Conservation (phyloP, 768 basidiomycete species). For the Tephrocybe sp. region DNA sequence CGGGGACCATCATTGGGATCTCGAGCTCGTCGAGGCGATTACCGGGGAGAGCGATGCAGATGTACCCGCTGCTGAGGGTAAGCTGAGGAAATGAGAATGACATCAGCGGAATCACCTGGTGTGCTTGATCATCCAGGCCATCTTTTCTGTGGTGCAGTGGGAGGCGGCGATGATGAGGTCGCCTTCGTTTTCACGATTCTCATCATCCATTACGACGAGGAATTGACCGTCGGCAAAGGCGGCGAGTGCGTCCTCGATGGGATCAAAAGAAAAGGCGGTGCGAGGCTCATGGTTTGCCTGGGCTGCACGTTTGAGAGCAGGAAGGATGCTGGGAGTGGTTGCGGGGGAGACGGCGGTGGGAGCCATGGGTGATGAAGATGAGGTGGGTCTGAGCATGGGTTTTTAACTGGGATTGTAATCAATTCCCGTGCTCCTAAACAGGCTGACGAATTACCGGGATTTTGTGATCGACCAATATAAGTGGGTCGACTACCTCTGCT, state of each 20-base stretch:
- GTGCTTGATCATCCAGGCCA: conserved; percentile 99
- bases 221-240: conserved; percentile 84
- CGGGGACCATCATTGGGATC: conserved; percentile 92
- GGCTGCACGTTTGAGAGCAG: conserved; percentile 25
- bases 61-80: conserved; percentile 70
- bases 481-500: not conserved
- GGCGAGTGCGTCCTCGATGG: conserved; percentile 73
- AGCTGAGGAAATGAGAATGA: not conserved
- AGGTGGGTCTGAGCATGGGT: conserved; percentile 3
- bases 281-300: conserved; percentile 27
- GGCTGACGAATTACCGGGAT: conserved; percentile 4
- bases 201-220: conserved; percentile 97
- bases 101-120: conserved; percentile 62
- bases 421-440: conserved; percentile 2
- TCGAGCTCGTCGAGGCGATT: conserved; percentile 73
- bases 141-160: conserved; percentile 87
- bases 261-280: conserved; percentile 66
- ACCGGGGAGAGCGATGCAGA: conserved; percentile 82
- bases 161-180: conserved; percentile 89
- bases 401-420: conserved; percentile 1
- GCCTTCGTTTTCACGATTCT: conserved; percentile 94
- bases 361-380: conserved; percentile 10
- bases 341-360: conserved; percentile 13
- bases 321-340: not conserved
- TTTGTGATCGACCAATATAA: not conserved